Percentiles rank a stretch among this genome's conserved stretches.
Conservation (phyloP, 305 asterid genomes). For the Fraxinus sp. region DNA sequence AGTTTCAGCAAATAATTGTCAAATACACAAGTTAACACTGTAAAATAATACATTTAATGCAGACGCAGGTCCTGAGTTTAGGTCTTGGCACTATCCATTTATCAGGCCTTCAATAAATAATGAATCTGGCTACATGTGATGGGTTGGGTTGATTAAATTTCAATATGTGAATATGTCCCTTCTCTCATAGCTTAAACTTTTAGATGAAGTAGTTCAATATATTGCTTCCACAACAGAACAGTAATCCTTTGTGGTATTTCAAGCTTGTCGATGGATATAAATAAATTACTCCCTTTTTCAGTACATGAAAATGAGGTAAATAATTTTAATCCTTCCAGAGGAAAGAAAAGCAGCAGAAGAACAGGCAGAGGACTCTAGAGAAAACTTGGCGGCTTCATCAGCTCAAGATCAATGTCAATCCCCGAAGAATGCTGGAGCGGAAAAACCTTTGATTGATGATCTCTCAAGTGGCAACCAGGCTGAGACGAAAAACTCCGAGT, state of each 20-base stretch:
- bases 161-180: background rate
- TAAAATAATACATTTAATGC: background rate
- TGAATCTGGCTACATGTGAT: background rate
- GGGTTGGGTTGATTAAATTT: background rate
- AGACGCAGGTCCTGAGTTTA: background rate
- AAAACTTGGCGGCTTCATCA: slow-evolving; percentile 45
- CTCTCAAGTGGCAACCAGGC: slow-evolving; percentile 39
- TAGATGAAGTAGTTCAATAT: background rate
- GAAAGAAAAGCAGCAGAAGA: slow-evolving; percentile 50
- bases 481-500: slow-evolving; percentile 46
- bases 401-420: slow-evolving; percentile 46
- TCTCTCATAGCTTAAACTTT: background rate
- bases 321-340: slow-evolving; percentile 39
- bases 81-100: background rate
- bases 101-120: background rate
- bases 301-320: slow-evolving; percentile 16
- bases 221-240: background rate
- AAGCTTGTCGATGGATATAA: background rate
- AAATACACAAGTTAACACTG: background rate
- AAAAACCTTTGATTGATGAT: slow-evolving; percentile 35
- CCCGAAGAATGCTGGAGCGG: slow-evolving; percentile 40
- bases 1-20: background rate
- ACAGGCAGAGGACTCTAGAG: slow-evolving; percentile 45
- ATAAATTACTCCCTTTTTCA: background rate
- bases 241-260: background rate